Evolutionary conservation across 2,329 filamentous ascomycete genomes (phyloP), one percentile per base, ranked within the genome.

Genomic region (Alternaria triticimaculans): DNA sequence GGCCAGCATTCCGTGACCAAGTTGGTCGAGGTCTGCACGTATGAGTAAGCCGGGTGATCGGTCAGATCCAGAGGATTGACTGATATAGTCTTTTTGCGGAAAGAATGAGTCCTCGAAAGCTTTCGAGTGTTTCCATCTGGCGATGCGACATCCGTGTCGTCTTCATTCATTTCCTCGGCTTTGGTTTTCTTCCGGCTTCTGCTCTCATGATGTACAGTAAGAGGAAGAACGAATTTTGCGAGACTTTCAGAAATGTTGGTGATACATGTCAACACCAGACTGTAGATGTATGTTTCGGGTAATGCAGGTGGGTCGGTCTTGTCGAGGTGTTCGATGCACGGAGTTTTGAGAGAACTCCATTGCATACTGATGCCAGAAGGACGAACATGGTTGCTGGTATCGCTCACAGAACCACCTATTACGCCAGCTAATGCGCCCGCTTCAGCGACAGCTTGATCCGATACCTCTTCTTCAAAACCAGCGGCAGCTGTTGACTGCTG

Each of bases 1-100:
- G 96, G 96, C 96, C 96, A 99, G 78, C 95, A 98, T 69, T 92
- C 87, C 5, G 96, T 93, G 23, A 99, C 91, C 58, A 99, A 91
- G 10, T 87, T 87, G 12, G 93, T 93, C 72, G 93, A 95, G 2
- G 89, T 88, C 73, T 90, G 88, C 60, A 98, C 89, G 54, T 93
- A 91, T 1, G 84, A 78, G 56, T 89, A 86, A 9, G 93, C 84
- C 1, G 92, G 87, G 74, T 96, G 92, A 43, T 91, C 88, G 64
- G 90, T 88, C 8, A 97, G 80, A 2, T 86, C 85, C 4, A 99
- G 82, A 3, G 96, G 96, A 77, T 99, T 99, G 18, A 95, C 82
- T 1, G 94, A 93, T 14, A 95, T 87, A 1, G 91, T 91, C 57
- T 92, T 91, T 73, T 89, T 92, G 72, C 90, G 91, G 74, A 90